Evolutionary conservation across 345 rosid genomes (phyloP).

Genomic region (Aquilaria yunnanensis): DNA sequence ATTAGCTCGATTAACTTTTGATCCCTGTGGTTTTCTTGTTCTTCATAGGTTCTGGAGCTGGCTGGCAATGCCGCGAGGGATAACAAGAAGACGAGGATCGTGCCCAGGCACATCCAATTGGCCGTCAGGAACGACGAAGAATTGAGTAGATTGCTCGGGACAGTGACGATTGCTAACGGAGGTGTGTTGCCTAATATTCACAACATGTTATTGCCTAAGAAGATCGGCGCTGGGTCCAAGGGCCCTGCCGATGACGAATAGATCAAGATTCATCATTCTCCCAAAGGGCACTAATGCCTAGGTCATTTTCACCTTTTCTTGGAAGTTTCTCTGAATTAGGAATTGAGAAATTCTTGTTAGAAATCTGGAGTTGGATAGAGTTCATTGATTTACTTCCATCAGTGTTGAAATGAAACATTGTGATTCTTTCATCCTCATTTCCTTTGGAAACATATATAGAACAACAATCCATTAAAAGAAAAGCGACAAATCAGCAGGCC

Average conservation of each 20-base stretch:
- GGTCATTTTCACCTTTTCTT: too few species aligned
- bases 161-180: constrained; percentile 10
- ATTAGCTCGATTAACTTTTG: background rate
- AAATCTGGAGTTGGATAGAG: too few species aligned
- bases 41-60: constrained; percentile 28
- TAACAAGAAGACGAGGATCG: constrained; percentile 31
- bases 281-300: too few species aligned
- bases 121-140: constrained; percentile 35
- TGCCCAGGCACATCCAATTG: constrained; percentile 30
- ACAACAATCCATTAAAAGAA: too few species aligned
- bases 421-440: too few species aligned
- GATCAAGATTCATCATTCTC: too few species aligned
- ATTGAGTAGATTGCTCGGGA: constrained; percentile 14
- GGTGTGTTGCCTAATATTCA: constrained; percentile 14
- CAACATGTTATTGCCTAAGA: constrained; percentile 9
- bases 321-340: too few species aligned
- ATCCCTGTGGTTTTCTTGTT: background rate
- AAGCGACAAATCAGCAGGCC: too few species aligned
- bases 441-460: too few species aligned
- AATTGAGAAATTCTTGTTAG: too few species aligned
- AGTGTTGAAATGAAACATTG: too few species aligned
- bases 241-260: constrained; percentile 9
- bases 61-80: constrained; percentile 39
- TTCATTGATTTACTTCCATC: too few species aligned
- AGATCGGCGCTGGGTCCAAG: background rate